These are phyloP conservation scores for Monascus purpureus DNA, from an alignment of 495 filamentous ascomycete species.

Conservation along the genomic window DNA sequence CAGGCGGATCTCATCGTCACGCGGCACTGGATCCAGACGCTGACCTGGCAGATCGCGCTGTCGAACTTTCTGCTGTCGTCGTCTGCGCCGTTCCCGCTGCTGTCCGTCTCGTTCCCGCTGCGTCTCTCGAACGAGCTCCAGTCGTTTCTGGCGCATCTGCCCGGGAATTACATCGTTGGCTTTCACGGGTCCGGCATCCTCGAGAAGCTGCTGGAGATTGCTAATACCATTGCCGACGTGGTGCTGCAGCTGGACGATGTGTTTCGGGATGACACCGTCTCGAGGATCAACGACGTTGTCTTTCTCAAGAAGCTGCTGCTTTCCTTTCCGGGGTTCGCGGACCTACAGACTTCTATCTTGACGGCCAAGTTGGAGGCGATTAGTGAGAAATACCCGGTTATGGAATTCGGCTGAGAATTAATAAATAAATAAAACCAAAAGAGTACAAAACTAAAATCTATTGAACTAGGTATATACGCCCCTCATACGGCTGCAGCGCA, in stretches of 20 bases:
- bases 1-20: slow-evolving; percentile 41
- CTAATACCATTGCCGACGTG: slow-evolving; percentile 41
- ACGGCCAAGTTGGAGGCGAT: slow-evolving; percentile 15
- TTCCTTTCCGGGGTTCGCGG: slow-evolving; percentile 14
- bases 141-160: slow-evolving; percentile 28
- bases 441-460: no score
- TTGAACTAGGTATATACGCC: slow-evolving; percentile 9
- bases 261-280: slow-evolving; percentile 12
- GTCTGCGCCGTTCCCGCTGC: slow-evolving; percentile 19
- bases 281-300: slow-evolving; percentile 16
- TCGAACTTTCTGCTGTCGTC: slow-evolving; percentile 32
- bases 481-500: slow-evolving; percentile 10
- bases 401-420: no score
- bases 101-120: slow-evolving; percentile 38
- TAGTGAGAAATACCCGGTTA: slow-evolving; percentile 6
- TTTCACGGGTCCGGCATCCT: slow-evolving; percentile 43
- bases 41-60: slow-evolving; percentile 40
- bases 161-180: slow-evolving; percentile 30
- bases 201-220: slow-evolving; percentile 43
- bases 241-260: slow-evolving; percentile 18
- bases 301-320: slow-evolving; percentile 16
- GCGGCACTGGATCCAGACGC: slow-evolving; percentile 38
- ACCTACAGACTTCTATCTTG: slow-evolving; percentile 9
- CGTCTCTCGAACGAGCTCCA: slow-evolving; percentile 34
- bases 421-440: no score